Base-by-base conservation (phyloP, 345 rosid genomes). In the Eucalyptus polyanthemos region DNA sequence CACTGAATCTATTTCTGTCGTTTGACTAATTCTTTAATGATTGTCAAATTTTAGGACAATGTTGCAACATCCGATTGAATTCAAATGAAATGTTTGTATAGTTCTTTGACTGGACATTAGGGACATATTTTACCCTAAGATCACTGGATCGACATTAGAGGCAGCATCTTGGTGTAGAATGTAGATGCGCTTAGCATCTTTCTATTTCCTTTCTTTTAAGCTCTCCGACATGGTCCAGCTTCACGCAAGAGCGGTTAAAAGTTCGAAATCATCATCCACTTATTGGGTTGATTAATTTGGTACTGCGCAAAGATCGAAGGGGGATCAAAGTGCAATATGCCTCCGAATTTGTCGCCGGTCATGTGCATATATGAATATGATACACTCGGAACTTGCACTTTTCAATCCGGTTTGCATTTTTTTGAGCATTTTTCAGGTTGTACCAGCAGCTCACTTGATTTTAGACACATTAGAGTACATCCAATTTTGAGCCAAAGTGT, bases 231-330 rank as follows among this genome's bases (percentile, higher is more conserved):
- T 19, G 9, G 58, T 54, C 58, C 24, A 21, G 58, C 58, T 54
- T 54, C 58, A 54, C 5, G 25, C 58, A 21, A 54, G 58, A 54
- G 25, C 58, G 22, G 58, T 21, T 54, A 8, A 54, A 21, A 21
- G 22, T 54, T 54, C 25, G 24, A 54, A 54, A 8, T 0, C 0
- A 54, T 0, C 58, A 54, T 7, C 58, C 25, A 8, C 25, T 21
- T 54, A 54, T 21, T 1, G 11, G 58, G 58, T 54, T 21, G 11
- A 54, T 54, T 54, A 21, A 0, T 19, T 54, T 54, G 25, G 25
- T 54, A 21, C 58, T 3, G 5, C 2, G 0, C 11, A 54, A 0
- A 54, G 25, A 54, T 54, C 10, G 5, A 0, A 8, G 24, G 24
- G 58, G 58, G 25, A 54, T 4, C 58, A 21, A 21, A 54, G 58